Base-by-base conservation (phyloP, 2,329 filamentous ascomycete genomes). In the Colletotrichum costaricense region DNA sequence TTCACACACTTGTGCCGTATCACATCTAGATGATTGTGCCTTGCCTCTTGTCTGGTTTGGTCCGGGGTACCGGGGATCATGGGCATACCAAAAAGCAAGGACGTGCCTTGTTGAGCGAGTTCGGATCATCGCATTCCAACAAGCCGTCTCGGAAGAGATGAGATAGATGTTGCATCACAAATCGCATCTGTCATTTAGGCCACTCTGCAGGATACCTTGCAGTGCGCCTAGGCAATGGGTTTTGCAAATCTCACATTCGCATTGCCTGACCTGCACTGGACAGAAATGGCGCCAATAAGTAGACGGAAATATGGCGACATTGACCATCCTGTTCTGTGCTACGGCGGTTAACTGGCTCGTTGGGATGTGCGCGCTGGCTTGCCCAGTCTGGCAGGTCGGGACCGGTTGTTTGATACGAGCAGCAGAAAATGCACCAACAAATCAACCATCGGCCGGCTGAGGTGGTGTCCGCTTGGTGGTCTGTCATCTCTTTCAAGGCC, bases 321-420 rank as follows among this genome's bases (percentile, higher is more conserved):
- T 19, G 22, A 24, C 16, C 46, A 26, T 63, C 26, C 5, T 42
- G 5, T 35, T 14, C n/a, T 42, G n/a, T 16, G 42, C 4, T 60
- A 38, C 63, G 52, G 49, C 42, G 4, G 16, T 49, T 8, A 49
- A 12, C 24, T 4, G 38, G 30, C 24, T 11, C 56, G 42, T 19
- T 2, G 22, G 28, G 60, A 65, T 65, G 38, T 3, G 59, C 60
- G 38, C 57, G n/a, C 35, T 52, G 52, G 26, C 33, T 54, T 67
- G 49, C 71, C 67, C 49, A 66, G 60, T 60, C 54, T 58, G 70
- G 70, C 70, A 70, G 60, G 55, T 70, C 59, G 60, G 42, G 35
- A 38, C 54, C 58, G 58, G 26, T 42, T n/a, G 63, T 33, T 22
- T 24, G 42, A 52, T 63, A 63, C 60, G 35, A 33, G 28, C 42